phyloP scores from a whole-genome alignment of 495 filamentous ascomycete species.

The Penicillium mononematosum region DNA sequence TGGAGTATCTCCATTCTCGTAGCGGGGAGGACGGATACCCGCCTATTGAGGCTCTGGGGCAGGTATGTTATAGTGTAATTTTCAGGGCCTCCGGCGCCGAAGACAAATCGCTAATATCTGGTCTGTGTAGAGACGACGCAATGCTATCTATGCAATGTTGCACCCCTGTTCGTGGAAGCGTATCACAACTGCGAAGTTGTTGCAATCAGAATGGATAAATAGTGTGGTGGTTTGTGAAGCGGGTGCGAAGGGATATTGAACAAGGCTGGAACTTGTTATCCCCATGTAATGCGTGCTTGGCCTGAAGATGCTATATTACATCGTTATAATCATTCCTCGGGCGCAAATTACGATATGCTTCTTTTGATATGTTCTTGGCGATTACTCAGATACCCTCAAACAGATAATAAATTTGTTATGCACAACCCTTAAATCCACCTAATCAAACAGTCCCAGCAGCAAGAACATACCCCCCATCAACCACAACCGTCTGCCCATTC shows the following conservation, averaged over 20 bases:
- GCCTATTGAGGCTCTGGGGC: constrained; percentile 84
- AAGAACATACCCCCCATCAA: constrained; percentile 62
- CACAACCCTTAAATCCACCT: not conserved
- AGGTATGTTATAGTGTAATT: constrained; percentile 58
- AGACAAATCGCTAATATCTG: not conserved
- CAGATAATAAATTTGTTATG: not conserved
- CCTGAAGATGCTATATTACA: not conserved
- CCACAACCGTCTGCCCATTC: constrained; percentile 65
- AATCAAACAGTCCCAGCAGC: constrained; percentile 30
- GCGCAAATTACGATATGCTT: not conserved
- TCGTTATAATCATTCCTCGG: not conserved
- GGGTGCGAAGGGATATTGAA: constrained; percentile 20
- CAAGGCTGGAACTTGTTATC: not conserved
- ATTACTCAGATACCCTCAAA: not conserved
- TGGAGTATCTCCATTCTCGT: constrained; percentile 77
- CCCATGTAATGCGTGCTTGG: not conserved
- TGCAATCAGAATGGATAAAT: constrained; percentile 27
- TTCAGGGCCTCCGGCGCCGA: not conserved
- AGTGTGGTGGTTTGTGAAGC: constrained; percentile 25
- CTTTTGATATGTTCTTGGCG: not conserved
- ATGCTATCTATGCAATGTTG: constrained; percentile 30
- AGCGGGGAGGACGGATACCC: constrained; percentile 82
- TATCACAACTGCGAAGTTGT: constrained; percentile 17
- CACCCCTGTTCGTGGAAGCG: constrained; percentile 21
- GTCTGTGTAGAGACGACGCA: constrained; percentile 24